Evolutionary conservation across 208 protist species (phyloP).

Genomic region (Giardia duodenalis): DNA sequence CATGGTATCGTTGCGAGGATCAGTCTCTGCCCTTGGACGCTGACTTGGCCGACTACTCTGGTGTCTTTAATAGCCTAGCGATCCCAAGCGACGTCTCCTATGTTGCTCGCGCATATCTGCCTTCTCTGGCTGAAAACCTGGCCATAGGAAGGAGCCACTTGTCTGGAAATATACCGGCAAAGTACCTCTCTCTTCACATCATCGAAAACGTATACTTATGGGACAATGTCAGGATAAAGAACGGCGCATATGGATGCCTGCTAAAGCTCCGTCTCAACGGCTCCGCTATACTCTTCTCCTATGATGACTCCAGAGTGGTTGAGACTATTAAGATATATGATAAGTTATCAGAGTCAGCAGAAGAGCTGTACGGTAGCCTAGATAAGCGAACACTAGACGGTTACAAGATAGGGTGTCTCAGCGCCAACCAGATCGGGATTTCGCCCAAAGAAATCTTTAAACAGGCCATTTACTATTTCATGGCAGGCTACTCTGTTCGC

Average conservation of each 20-base stretch:
- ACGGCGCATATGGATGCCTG: slow-evolving; percentile 43
- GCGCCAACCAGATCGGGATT: background rate
- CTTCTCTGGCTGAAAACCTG: background rate
- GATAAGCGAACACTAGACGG: background rate
- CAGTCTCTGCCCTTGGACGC: no score
- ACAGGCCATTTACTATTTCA: background rate
- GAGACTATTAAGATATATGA: background rate
- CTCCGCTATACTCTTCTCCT: background rate
- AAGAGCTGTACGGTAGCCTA: background rate
- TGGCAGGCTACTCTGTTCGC: background rate
- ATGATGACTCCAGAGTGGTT: background rate
- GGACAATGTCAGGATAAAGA: slow-evolving; percentile 43
- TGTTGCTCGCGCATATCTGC: background rate
- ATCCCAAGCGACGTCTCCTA: slow-evolving; percentile 31
- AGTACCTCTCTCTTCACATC: background rate
- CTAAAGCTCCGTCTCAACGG: slow-evolving; percentile 2
- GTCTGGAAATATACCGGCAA: no score
- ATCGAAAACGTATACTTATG: slow-evolving; percentile 38
- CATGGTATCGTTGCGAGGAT: no score
- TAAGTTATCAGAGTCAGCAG: background rate
- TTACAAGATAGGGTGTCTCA: background rate
- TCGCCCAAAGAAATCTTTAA: background rate
- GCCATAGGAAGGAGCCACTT: no score
- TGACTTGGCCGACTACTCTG: no score
- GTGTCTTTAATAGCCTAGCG: background rate